These are phyloP conservation scores for Penicillium polonicum DNA, from an alignment of 2,329 filamentous ascomycete species.

Conservation along the genomic window DNA sequence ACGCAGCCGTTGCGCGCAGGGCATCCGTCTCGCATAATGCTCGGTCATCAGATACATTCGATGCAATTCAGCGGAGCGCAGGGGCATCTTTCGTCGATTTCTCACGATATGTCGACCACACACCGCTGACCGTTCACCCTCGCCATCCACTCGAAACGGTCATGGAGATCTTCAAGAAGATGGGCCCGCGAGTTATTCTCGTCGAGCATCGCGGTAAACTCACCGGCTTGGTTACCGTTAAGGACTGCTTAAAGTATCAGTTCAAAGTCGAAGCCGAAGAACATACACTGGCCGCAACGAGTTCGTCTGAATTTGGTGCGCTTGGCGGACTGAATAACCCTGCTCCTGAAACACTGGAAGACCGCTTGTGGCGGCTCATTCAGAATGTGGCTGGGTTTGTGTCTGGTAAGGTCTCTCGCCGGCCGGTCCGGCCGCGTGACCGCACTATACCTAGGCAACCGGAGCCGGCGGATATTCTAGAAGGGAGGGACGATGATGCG, in stretches of 20 bases:
- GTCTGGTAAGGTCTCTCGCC: conserved; percentile 16
- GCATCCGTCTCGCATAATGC: conserved; percentile 27
- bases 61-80: conserved; percentile 57
- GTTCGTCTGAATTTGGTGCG: conserved; percentile 22
- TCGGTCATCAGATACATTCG: conserved; percentile 55
- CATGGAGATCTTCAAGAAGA: conserved; percentile 98
- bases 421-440: conserved; percentile 17
- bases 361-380: conserved; percentile 40
- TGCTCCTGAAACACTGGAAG: conserved; percentile 32
- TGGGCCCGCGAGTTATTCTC: conserved; percentile 88
- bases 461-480: conserved; percentile 45
- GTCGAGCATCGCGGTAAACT: conserved; percentile 86
- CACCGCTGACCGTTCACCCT: conserved; percentile 87
- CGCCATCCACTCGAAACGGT: conserved; percentile 90
- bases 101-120: conserved; percentile 81
- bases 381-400: conserved; percentile 30
- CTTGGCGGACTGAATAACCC: conserved; percentile 22
- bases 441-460: conserved; percentile 17
- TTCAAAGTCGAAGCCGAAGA: conserved; percentile 92
- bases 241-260: conserved; percentile 95
- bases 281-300: conserved; percentile 49
- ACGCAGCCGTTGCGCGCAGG: conserved; percentile 33
- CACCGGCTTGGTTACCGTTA: conserved; percentile 85
- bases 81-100: conserved; percentile 69
- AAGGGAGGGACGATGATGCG: conserved; percentile 52